Conservation (phyloP, 257 asterid species). For the Scutellaria minor region DNA sequence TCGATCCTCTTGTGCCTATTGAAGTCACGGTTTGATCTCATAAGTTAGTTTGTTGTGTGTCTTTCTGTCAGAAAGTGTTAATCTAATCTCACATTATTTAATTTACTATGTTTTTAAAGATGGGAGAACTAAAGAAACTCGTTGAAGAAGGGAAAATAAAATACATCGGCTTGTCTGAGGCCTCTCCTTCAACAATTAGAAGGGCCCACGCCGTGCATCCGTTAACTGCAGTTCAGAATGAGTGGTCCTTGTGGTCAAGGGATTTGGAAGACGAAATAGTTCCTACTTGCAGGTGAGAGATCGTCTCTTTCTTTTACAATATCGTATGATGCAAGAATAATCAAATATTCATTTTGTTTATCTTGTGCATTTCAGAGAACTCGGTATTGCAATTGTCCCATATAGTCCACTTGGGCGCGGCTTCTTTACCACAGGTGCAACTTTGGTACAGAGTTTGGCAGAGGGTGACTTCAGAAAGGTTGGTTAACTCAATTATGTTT, state of each 20-base stretch:
- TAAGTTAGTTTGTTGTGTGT: not conserved
- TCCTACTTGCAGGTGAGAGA: constrained; percentile 63
- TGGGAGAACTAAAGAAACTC: constrained; percentile 79
- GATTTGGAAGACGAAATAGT: constrained; percentile 65
- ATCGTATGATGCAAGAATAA: not conserved
- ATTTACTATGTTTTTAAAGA: constrained; percentile 38
- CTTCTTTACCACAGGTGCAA: constrained; percentile 48
- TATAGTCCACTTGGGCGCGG: constrained; percentile 62
- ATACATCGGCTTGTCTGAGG: constrained; percentile 77
- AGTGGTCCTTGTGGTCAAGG: constrained; percentile 80
- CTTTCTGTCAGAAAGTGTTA: too few species aligned
- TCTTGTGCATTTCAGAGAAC: constrained; percentile 49
- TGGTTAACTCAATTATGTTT: constrained; percentile 20
- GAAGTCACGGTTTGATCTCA: constrained; percentile 54
- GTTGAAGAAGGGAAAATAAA: constrained; percentile 80
- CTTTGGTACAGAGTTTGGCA: constrained; percentile 39
- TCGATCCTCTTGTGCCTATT: constrained; percentile 52
- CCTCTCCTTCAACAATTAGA: constrained; percentile 69
- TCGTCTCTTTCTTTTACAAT: not conserved
- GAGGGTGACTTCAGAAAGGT: constrained; percentile 55
- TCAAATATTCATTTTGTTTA: not conserved
- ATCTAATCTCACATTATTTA: too few species aligned
- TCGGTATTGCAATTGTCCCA: constrained; percentile 57
- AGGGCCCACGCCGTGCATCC: constrained; percentile 83
- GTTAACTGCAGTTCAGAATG: constrained; percentile 65